A percentile compares a stretch with the other conserved stretches of the same genome.
phyloP scores from a whole-genome alignment of 2,329 filamentous ascomycete genomes.

The Exophiala sideris region DNA sequence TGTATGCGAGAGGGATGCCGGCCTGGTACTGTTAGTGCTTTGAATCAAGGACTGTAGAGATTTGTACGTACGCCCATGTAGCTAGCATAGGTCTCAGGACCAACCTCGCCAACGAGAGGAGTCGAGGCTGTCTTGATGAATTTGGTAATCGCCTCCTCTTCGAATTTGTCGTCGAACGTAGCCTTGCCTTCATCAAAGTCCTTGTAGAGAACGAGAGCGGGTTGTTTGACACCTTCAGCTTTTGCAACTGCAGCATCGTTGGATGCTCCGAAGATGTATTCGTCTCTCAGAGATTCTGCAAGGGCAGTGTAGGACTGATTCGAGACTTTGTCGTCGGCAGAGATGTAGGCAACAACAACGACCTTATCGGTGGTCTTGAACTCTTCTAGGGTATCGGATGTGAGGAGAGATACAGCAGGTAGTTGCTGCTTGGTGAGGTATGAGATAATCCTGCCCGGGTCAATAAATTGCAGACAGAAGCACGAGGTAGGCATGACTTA shows the following conservation, averaged over 20 bases:
- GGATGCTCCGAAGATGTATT: slow-evolving; percentile 86
- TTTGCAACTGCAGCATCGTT: slow-evolving; percentile 80
- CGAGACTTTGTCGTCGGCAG: slow-evolving; percentile 73
- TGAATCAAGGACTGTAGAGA: neutral
- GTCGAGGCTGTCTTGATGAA: slow-evolving; percentile 84
- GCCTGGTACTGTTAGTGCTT: slow-evolving; percentile 46
- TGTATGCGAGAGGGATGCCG: slow-evolving; percentile 90
- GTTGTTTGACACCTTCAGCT: slow-evolving; percentile 83
- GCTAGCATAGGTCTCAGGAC: slow-evolving; percentile 89
- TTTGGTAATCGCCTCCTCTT: slow-evolving; percentile 70
- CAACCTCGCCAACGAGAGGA: slow-evolving; percentile 90
- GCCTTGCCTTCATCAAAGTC: slow-evolving; percentile 95
- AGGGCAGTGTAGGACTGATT: slow-evolving; percentile 77
- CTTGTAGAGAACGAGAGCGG: slow-evolving; percentile 93
- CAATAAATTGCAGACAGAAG: slow-evolving; percentile 20
- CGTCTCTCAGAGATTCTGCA: slow-evolving; percentile 76
- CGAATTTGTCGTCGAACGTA: slow-evolving; percentile 76
- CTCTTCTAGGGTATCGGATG: slow-evolving; percentile 78
- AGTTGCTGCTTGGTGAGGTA: slow-evolving; percentile 99
- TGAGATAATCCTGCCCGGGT: slow-evolving; percentile 55
- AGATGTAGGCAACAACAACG: slow-evolving; percentile 85
- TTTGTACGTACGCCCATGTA: slow-evolving; percentile 71
- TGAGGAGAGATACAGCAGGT: slow-evolving; percentile 81
- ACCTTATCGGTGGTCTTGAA: slow-evolving; percentile 99
- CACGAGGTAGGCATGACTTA: slow-evolving; percentile 35